These are phyloP conservation scores for Blastocystis sp. DNA, from an alignment of 352 stramenopile genomes.

Conservation along the genomic window DNA sequence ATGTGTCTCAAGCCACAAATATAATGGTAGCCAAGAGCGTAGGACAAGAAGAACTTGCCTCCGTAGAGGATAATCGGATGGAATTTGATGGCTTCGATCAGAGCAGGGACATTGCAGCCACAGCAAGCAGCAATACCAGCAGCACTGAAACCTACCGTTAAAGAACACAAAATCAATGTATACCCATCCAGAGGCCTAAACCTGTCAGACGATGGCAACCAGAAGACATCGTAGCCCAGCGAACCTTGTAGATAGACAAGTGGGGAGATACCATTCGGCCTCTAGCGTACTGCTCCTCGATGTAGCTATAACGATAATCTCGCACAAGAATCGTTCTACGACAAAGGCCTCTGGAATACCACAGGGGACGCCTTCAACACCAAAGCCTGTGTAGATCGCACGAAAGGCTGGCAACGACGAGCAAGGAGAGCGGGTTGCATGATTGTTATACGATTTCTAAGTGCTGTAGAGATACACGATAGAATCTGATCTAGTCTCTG, in stretches of 20 bases:
- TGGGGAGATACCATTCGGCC: conserved; percentile 62
- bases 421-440: conserved; percentile 60
- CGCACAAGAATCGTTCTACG: background rate
- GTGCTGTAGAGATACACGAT: background rate
- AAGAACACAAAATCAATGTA: background rate
- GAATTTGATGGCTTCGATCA: conserved; percentile 55
- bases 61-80: conserved; percentile 57
- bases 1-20: conserved; percentile 60
- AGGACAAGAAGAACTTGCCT: conserved; percentile 61
- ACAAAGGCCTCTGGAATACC: conserved; percentile 51
- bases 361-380: conserved; percentile 50
- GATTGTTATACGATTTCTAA: background rate
- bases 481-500: background rate
- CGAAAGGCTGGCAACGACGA: conserved; percentile 24
- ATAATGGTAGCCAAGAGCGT: conserved; percentile 58
- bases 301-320: conserved; percentile 7
- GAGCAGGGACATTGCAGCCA: conserved; percentile 16
- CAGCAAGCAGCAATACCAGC: conserved; percentile 60
- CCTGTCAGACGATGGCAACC: conserved; percentile 61
- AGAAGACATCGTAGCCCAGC: conserved; percentile 58
- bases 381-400: conserved; percentile 37
- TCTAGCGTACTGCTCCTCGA: conserved; percentile 61
- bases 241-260: conserved; percentile 63
- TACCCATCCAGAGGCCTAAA: conserved; percentile 60
- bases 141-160: conserved; percentile 54